Evolutionary conservation across 2,329 filamentous ascomycete genomes (phyloP).

Genomic region (Fusarium sp.): DNA sequence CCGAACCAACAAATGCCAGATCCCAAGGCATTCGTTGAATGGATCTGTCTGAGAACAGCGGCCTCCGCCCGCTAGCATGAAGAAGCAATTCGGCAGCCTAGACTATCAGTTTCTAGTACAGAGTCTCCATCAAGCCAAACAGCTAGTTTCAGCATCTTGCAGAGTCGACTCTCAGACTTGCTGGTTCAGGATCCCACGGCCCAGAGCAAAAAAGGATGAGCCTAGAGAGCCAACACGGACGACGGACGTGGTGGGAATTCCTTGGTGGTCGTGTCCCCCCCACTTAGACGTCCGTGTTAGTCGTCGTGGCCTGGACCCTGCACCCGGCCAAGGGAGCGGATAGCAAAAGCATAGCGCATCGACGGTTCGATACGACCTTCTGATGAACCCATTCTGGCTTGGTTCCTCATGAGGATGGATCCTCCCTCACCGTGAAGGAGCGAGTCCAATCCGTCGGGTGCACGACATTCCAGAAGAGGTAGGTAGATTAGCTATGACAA

Average conservation of each 20-base stretch:
- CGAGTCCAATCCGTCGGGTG: constrained; percentile 28
- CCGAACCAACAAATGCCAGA: constrained; percentile 16
- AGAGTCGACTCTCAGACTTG: not conserved
- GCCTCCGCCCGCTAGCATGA: not conserved
- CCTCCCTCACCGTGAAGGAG: constrained; percentile 4
- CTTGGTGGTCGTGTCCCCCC: not conserved
- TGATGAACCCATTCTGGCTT: constrained; percentile 27
- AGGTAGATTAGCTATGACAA: not conserved
- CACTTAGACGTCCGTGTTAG: constrained; percentile 15
- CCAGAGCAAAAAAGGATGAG: not conserved
- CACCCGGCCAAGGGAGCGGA: constrained; percentile 24
- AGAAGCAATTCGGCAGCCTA: constrained; percentile 10
- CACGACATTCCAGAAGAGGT: constrained; percentile 15
- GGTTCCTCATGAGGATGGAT: constrained; percentile 16
- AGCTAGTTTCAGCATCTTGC: constrained; percentile 9
- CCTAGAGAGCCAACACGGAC: not conserved
- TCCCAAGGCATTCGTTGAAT: not conserved
- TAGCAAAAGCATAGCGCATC: constrained; percentile 9
- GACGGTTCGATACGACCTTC: constrained; percentile 11
- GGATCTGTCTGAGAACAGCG: not conserved
- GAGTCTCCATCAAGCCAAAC: not conserved
- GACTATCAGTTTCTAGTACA: not conserved
- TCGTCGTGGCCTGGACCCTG: constrained; percentile 23
- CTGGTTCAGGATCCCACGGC: not conserved
- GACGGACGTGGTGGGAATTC: not conserved